Evolutionary conservation across 2,329 filamentous ascomycete genomes (phyloP), one percentile per base, ranked within the genome.

Genomic region (Cordyceps tenuipes): DNA sequence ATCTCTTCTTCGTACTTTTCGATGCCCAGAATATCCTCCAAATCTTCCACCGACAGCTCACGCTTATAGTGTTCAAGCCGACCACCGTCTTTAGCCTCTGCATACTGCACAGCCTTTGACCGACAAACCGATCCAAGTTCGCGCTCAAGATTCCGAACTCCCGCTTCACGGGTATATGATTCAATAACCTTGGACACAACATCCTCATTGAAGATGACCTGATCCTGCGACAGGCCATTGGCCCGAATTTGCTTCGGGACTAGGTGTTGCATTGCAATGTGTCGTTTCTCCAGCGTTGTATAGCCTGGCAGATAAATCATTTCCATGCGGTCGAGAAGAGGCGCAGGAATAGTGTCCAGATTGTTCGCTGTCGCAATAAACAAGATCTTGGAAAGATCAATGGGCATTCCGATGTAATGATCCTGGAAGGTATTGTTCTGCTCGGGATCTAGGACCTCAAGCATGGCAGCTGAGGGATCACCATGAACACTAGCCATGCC

Each of bases 291-390:
- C 19, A 97, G 82, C 6, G 92, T 97, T 0, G 94, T 99, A 77
- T 99, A 99, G 65, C 94, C 94, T 1, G 91, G 90, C 23, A 99
- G 83, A 65, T 89, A 84, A 59, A 99, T 96, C 7, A 88, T 96
- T 76, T 99, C 94, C 93, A 99, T 97, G 62, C 94, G 88, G 74
- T 99, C 94, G 13, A 99, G 81, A 3, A 99, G 79, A 19, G 94
- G 92, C n/a, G 91, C 81, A 2, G 94, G 92, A 58, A 99, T 99
- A 0, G 92, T 97, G 68, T 97, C 93, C 26, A 97, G 81, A 10
- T 84, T 91, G 75, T 99, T 99, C 50, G 94, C 94, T 0, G 94
- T 99, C 7, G 94, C 94, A 68, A 99, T 96, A 76, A 99, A 99
- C 12, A 99, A 81, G 23, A 99, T 90, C 75, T 96, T 97, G 76